Percentiles rank a stretch among this genome's conserved stretches.
These are phyloP conservation scores for Neonectria neomacrospora DNA, from an alignment of 2,329 filamentous ascomycete species.

Conservation along the genomic window DNA sequence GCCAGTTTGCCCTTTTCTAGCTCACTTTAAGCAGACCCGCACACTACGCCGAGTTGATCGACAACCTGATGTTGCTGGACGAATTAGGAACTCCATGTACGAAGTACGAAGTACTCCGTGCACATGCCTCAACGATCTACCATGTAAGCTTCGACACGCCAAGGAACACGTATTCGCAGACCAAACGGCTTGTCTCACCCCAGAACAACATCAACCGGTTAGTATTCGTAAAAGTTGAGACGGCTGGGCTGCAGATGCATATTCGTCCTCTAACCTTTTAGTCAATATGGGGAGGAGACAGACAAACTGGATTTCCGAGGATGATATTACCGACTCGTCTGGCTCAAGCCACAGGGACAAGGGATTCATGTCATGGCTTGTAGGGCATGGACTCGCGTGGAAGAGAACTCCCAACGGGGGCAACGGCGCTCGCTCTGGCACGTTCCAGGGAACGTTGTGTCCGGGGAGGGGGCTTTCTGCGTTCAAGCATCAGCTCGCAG, in stretches of 20 bases:
- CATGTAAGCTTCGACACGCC: background rate
- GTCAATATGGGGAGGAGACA: conserved; percentile 10
- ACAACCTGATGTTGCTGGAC: conserved; percentile 11
- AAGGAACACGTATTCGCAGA: conserved; percentile 2
- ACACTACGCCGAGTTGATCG: conserved; percentile 21
- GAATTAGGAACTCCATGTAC: conserved; percentile 16
- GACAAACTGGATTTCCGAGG: background rate
- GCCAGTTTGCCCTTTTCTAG: conserved; percentile 15
- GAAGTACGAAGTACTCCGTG: no score
- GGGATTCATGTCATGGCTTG: background rate
- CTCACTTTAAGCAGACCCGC: conserved; percentile 13
- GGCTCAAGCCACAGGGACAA: background rate
- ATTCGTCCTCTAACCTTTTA: background rate
- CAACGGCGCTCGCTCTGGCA: background rate
- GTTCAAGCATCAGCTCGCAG: conserved; percentile 26
- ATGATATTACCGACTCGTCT: conserved; percentile 2
- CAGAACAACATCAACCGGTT: conserved; percentile 3
- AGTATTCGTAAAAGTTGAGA: background rate
- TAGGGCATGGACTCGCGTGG: background rate
- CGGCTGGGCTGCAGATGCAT: conserved; percentile 4
- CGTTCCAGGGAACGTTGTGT: conserved; percentile 8
- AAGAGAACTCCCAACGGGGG: background rate
- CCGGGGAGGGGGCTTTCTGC: conserved; percentile 16
- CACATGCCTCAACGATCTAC: conserved; percentile 5
- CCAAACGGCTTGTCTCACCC: conserved; percentile 10